Percentiles rank a stretch among this genome's conserved stretches.
Evolutionary conservation across 495 filamentous ascomycete species (phyloP).

Genomic region (Hypoxylon fuscum): DNA sequence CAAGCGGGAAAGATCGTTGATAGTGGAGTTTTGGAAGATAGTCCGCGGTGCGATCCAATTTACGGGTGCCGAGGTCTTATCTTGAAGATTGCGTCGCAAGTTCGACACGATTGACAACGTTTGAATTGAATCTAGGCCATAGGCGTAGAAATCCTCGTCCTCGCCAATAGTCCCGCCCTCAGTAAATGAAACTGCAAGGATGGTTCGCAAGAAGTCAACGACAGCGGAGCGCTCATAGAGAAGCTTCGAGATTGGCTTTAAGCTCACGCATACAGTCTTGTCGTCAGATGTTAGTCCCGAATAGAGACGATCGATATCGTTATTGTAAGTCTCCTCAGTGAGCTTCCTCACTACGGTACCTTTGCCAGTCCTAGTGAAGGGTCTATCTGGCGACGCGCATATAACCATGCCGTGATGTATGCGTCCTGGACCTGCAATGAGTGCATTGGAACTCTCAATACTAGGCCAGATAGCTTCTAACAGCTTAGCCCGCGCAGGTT

Average conservation of each 20-base stretch:
- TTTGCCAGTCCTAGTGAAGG: conserved; percentile 22
- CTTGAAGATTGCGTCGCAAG: conserved; percentile 21
- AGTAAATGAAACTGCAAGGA: conserved; percentile 8
- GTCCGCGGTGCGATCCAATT: conserved; percentile 14
- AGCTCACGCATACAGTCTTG: background rate
- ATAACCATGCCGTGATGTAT: conserved; percentile 8
- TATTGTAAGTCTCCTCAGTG: conserved; percentile 6
- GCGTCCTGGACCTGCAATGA: conserved; percentile 6
- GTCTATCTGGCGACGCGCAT: conserved; percentile 11
- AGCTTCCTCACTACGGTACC: conserved; percentile 24
- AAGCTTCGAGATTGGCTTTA: background rate
- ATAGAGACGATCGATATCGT: conserved; percentile 15
- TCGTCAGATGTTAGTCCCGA: background rate
- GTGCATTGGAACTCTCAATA: conserved; percentile 27
- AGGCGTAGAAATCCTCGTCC: conserved; percentile 13
- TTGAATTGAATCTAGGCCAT: conserved; percentile 27
- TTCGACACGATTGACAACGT: conserved; percentile 6
- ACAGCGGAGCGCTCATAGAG: background rate
- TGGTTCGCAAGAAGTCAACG: background rate
- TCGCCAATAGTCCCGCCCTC: background rate
- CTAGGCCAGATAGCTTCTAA: conserved; percentile 33
- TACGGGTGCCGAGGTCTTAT: background rate
- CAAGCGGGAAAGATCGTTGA: background rate
- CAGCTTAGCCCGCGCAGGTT: background rate
- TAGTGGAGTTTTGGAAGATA: conserved; percentile 17